Percentiles rank a stretch among this genome's conserved stretches.
Evolutionary conservation across 2,329 filamentous ascomycete species (phyloP).

Genomic region (Cytospora mali): DNA sequence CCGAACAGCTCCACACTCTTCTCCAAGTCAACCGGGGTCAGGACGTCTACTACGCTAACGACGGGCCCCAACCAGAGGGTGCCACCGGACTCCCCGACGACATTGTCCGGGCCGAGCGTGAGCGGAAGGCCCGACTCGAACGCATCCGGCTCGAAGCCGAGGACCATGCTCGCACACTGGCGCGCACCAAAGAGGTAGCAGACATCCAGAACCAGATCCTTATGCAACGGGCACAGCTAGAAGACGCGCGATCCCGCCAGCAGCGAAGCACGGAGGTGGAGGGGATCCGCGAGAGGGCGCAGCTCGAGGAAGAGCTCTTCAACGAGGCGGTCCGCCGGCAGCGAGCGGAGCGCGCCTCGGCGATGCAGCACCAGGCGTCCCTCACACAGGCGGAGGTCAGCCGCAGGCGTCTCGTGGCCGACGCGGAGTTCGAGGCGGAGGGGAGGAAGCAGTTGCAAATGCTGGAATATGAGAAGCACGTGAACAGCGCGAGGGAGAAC

Average conservation of each 20-base stretch:
- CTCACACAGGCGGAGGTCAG: slow-evolving; percentile 50
- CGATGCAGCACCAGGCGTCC: slow-evolving; percentile 50
- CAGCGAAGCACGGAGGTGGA: slow-evolving; percentile 49
- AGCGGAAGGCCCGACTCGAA: slow-evolving; percentile 48
- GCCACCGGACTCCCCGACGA: slow-evolving; percentile 55
- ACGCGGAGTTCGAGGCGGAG: slow-evolving; percentile 51
- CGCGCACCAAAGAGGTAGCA: slow-evolving; percentile 55
- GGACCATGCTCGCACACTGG: slow-evolving; percentile 52
- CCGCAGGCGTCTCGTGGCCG: slow-evolving; percentile 48
- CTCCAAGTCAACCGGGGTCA: slow-evolving; percentile 55
- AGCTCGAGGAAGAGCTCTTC: slow-evolving; percentile 50
- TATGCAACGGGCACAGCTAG: slow-evolving; percentile 51
- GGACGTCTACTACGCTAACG: slow-evolving; percentile 58
- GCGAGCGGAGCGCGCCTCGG: slow-evolving; percentile 40
- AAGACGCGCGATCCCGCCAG: slow-evolving; percentile 53
- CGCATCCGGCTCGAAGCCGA: slow-evolving; percentile 51
- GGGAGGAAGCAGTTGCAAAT: slow-evolving; percentile 46
- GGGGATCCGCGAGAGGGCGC: slow-evolving; percentile 47
- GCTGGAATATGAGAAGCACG: slow-evolving; percentile 52
- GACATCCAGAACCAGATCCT: slow-evolving; percentile 54
- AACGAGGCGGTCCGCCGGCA: slow-evolving; percentile 41
- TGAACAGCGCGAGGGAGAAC: slow-evolving; percentile 49
- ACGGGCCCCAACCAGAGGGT: slow-evolving; percentile 56
- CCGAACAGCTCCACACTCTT: slow-evolving; percentile 48
- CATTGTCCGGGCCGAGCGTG: slow-evolving; percentile 52